Evolutionary conservation across 2,329 filamentous ascomycete genomes (phyloP).

Genomic region (Ascochyta fabae): DNA sequence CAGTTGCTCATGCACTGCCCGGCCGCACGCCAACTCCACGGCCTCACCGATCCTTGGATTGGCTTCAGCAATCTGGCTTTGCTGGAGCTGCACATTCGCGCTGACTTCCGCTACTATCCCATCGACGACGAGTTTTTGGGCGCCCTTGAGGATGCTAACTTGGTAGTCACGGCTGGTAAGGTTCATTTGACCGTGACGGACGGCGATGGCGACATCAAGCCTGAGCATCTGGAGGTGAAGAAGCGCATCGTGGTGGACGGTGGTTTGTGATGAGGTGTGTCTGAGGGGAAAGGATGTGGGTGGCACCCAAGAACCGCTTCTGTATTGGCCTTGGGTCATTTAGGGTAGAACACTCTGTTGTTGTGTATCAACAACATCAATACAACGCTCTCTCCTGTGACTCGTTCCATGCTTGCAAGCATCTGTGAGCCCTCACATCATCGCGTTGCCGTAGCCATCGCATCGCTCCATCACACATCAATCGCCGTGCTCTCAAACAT

Average conservation of each 20-base stretch:
- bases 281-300: neutral
- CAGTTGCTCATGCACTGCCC: constrained; percentile 19
- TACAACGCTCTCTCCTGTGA: neutral
- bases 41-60: constrained; percentile 7
- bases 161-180: constrained; percentile 15
- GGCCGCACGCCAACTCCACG: constrained; percentile 16
- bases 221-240: neutral
- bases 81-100: constrained; percentile 17
- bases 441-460: neutral
- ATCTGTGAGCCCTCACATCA: neutral
- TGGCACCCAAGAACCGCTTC: neutral
- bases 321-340: neutral
- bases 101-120: constrained; percentile 2
- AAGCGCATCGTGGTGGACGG: constrained; percentile 1
- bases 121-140: neutral
- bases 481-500: neutral
- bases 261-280: neutral
- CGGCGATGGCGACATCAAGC: neutral
- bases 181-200: constrained; percentile 2
- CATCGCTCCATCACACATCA: neutral
- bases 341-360: neutral
- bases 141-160: constrained; percentile 8
- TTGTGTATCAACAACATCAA: constrained; percentile 9
- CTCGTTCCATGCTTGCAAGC: neutral
- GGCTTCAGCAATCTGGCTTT: constrained; percentile 10